A percentile compares a stretch with the other conserved stretches of the same genome.
Conservation (phyloP, 257 asterid species). For the Solanum bukasovii region DNA sequence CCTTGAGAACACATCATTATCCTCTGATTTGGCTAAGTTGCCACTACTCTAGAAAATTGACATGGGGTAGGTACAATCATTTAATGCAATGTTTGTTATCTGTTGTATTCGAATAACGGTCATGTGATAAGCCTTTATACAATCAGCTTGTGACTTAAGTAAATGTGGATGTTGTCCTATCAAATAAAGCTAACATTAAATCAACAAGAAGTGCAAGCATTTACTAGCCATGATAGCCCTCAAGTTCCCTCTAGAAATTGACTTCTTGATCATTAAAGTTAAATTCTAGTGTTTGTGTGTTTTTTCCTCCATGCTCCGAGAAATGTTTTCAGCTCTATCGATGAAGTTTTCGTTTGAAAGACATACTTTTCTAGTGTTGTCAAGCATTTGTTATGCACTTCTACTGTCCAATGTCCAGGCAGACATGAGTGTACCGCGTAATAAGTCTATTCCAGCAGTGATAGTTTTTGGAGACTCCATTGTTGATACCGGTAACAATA, state of each 20-base stretch:
- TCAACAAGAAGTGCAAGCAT: not conserved
- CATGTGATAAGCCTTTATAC: not conserved
- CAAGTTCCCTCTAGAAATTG: not conserved
- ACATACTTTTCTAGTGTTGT: not conserved
- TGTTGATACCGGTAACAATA: slow-evolving; percentile 54
- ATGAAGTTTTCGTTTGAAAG: not conserved
- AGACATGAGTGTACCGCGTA: slow-evolving; percentile 3
- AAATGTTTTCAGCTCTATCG: not conserved
- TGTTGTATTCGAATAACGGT: not conserved
- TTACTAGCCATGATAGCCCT: not conserved
- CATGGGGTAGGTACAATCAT: not conserved
- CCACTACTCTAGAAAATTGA: slow-evolving; percentile 14
- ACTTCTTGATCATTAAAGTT: not conserved
- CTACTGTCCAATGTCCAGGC: not conserved
- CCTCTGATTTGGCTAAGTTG: slow-evolving; percentile 16
- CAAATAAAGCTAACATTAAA: not conserved
- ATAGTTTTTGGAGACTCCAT: slow-evolving; percentile 53
- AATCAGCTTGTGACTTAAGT: not conserved
- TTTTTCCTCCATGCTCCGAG: not conserved
- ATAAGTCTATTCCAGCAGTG: slow-evolving; percentile 27
- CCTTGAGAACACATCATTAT: not conserved
- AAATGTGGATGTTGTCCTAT: not conserved
- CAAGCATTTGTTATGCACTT: not conserved
- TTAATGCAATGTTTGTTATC: not conserved
- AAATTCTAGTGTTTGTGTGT: not conserved